Conservation (phyloP, 1,139 yeast genomes). For the Taphrina confusa region DNA sequence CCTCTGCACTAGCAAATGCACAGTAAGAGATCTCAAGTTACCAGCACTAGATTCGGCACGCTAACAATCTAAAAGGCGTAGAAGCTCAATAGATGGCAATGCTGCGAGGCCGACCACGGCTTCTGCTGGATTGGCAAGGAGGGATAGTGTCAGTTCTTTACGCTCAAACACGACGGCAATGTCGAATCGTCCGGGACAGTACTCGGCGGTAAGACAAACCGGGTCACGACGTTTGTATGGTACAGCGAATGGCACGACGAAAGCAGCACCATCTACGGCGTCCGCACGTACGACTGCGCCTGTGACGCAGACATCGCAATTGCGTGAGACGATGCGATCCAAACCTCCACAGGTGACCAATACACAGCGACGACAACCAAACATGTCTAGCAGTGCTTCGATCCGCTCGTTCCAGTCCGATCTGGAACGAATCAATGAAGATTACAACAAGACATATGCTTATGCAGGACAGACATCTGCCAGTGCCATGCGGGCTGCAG, state of each 20-base stretch:
- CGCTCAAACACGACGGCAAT: conserved; percentile 9
- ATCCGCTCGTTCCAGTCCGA: conserved; percentile 30
- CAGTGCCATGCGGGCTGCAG: conserved; percentile 29
- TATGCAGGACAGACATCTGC: conserved; percentile 31
- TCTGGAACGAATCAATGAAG: conserved; percentile 32
- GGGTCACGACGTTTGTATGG: conserved; percentile 25
- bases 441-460: conserved; percentile 32
- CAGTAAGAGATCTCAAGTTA: conserved; percentile 13
- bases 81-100: conserved; percentile 5
- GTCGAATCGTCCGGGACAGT: conserved; percentile 27
- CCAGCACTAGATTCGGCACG: not conserved
- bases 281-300: not conserved
- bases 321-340: conserved; percentile 23
- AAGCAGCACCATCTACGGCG: conserved; percentile 2
- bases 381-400: conserved; percentile 24
- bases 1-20: conserved; percentile 26
- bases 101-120: conserved; percentile 1
- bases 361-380: conserved; percentile 19
- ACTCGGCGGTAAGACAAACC: conserved; percentile 29
- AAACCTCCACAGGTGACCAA: conserved; percentile 28
- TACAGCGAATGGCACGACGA: conserved; percentile 14
- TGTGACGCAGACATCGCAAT: conserved; percentile 9
- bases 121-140: not conserved
- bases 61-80: conserved; percentile 6
- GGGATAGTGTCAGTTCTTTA: conserved; percentile 20